Conservation (phyloP, 2,329 filamentous ascomycete species). For the Fusarium irregulare region DNA sequence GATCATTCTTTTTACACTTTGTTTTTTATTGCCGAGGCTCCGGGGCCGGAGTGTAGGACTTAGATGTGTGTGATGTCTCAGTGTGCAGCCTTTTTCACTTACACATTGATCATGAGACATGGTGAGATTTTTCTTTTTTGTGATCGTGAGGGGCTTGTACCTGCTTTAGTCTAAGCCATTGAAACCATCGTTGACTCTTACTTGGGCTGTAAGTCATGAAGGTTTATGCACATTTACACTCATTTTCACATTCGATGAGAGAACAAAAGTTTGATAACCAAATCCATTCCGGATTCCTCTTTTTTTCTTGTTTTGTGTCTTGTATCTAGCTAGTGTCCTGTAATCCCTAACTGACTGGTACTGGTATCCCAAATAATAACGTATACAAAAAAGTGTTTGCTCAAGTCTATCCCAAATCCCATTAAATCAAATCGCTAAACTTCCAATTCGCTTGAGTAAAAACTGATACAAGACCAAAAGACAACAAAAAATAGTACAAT, state of each 20-base stretch:
- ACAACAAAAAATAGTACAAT: constrained; percentile 11
- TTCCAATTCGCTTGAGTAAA: constrained; percentile 14
- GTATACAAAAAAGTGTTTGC: constrained; percentile 6
- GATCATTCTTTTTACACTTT: constrained; percentile 35
- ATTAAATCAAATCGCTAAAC: constrained; percentile 28
- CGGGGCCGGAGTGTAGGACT: neutral
- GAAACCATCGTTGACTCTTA: neutral
- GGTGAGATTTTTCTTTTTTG: neutral
- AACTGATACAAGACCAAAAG: constrained; percentile 40
- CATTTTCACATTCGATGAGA: too few relatives aligned
- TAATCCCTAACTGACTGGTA: constrained; percentile 25
- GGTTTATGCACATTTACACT: neutral
- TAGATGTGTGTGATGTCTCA: neutral
- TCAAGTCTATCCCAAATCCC: constrained; percentile 17
- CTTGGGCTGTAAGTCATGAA: too few relatives aligned
- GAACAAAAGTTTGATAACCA: constrained; percentile 14
- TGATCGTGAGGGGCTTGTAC: constrained; percentile 5
- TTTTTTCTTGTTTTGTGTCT: constrained; percentile 36
- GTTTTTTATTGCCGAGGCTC: neutral
- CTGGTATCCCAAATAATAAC: constrained; percentile 7
- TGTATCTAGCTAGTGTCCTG: constrained; percentile 37
- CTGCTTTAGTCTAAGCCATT: constrained; percentile 25
- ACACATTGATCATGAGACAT: constrained; percentile 31
- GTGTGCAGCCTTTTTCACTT: neutral
- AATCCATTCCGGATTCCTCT: constrained; percentile 29